Conservation (phyloP, 2,329 filamentous ascomycete genomes). For the Phaeoacremonium minimum region DNA sequence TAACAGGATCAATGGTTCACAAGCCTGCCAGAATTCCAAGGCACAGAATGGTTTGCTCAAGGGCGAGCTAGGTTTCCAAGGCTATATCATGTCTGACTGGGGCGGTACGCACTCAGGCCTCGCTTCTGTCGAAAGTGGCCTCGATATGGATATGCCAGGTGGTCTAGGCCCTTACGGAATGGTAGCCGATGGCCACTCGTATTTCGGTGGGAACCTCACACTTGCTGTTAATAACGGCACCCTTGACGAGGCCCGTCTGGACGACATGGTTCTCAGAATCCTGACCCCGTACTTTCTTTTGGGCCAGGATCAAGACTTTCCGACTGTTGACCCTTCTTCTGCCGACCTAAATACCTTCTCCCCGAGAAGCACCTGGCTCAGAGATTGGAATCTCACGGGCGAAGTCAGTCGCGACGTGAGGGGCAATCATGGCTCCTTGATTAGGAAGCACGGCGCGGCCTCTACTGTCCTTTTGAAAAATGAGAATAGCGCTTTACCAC, state of each 20-base stretch:
- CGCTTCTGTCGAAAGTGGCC: conserved; percentile 35
- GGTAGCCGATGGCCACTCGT: conserved; percentile 24
- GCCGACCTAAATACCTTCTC: conserved; percentile 45
- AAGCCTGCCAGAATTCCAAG: conserved; percentile 72
- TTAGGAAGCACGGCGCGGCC: conserved; percentile 47
- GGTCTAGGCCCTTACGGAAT: conserved; percentile 25
- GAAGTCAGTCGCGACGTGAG: conserved; percentile 40
- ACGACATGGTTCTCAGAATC: conserved; percentile 49
- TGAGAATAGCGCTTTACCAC: conserved; percentile 53
- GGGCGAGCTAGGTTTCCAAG: conserved; percentile 71
- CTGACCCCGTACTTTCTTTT: conserved; percentile 48
- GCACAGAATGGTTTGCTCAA: conserved; percentile 70
- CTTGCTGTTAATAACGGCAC: conserved; percentile 42
- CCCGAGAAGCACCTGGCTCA: conserved; percentile 40
- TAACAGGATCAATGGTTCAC: conserved; percentile 73
- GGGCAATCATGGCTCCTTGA: conserved; percentile 49
- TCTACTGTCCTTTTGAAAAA: conserved; percentile 75
- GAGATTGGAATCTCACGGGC: conserved; percentile 34
- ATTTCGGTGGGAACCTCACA: conserved; percentile 41
- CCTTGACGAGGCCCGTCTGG: conserved; percentile 30
- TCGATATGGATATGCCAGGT: conserved; percentile 50
- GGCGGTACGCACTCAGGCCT: conserved; percentile 28
- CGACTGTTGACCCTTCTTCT: conserved; percentile 35
- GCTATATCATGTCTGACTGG: conserved; percentile 74
- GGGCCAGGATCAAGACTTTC: conserved; percentile 42